Percentiles rank a stretch among this genome's conserved stretches.
phyloP scores from a whole-genome alignment of 495 filamentous ascomycete species.

The Lasiosphaeria ovina region DNA sequence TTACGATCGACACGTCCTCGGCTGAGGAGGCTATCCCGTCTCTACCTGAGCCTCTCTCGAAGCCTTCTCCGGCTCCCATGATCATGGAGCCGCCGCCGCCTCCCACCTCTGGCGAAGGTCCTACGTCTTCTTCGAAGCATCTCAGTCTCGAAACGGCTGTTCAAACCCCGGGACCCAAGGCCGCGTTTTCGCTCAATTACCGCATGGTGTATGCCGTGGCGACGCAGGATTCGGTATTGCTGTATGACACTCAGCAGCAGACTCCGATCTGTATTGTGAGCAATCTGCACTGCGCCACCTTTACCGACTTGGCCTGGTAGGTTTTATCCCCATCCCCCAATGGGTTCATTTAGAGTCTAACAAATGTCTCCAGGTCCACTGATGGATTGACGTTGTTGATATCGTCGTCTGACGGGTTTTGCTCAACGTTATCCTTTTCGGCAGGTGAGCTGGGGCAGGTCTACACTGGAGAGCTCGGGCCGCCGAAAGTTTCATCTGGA shows the following conservation, averaged over 20 bases:
- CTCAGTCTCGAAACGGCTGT: constrained; percentile 54
- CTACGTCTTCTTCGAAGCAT: constrained; percentile 42
- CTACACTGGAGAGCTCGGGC: constrained; percentile 67
- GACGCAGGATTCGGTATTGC: constrained; percentile 91
- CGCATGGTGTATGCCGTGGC: constrained; percentile 96
- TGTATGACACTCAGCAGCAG: constrained; percentile 97
- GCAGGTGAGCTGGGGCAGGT: constrained; percentile 83
- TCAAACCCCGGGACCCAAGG: constrained; percentile 53
- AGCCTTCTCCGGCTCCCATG: constrained; percentile 51
- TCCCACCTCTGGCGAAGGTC: constrained; percentile 45
- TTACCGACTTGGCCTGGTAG: constrained; percentile 95
- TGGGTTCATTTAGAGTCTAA: constrained; percentile 19
- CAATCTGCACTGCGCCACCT: constrained; percentile 95
- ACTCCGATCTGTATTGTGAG: constrained; percentile 90
- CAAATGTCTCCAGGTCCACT: constrained; percentile 65
- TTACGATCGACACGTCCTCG: constrained; percentile 91
- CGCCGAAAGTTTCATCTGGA: constrained; percentile 38
- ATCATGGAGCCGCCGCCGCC: constrained; percentile 85
- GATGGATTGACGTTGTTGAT: constrained; percentile 92
- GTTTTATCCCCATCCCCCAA: constrained; percentile 22
- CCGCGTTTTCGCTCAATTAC: constrained; percentile 83
- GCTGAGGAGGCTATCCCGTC: constrained; percentile 78
- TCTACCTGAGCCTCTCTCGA: constrained; percentile 77
- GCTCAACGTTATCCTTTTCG: constrained; percentile 82
- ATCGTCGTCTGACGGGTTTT: constrained; percentile 97